Evolutionary conservation across 495 filamentous ascomycete species (phyloP), one percentile per base, ranked within the genome.

Genomic region (Aspergillus indologenus): DNA sequence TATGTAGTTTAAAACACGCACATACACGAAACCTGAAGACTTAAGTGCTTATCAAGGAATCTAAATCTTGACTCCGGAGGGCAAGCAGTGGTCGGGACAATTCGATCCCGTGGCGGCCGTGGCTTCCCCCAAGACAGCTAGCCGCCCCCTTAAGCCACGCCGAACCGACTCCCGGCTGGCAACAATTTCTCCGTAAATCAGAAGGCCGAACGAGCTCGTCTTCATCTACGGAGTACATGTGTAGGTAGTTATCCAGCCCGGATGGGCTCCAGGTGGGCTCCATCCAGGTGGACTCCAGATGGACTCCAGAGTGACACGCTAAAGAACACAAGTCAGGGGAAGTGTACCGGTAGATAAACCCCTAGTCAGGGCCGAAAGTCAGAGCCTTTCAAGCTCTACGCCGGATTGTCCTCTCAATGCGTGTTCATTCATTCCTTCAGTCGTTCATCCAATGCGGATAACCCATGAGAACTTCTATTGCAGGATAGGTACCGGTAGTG

Each of bases 121-220:
- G 34, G 34, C 34, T 40, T 40, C 48, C 22, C 24, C 23, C 7
- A 24, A 18, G 14, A 29, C 17, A 29, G 17, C 23, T 29, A 18
- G 48, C 17, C 48, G 24, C 48, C 24, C 48, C 48, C n/a, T 31
- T 29, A 20, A 47, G 55, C 60, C 57, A 60, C 57, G 61, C 61
- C 61, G 64, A 54, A 52, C 56, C 56, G 59, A 61, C 44, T 52
- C 45, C 53, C 59, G 50, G 54, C 31, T 56, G 18, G 48, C 56
- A 54, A 69, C 45, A 68, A 70, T 65, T 70, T 70, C 65, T 70
- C 68, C 68, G 60, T 70, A 57, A 68, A 70, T 70, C 66, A 67
- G 61, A 68, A 24, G 20, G 24, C 54, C 56, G 53, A 59, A 59
- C 46, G 21, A 34, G 51, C 15, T 11, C 45, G 17, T 44, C 52